Evolutionary conservation across 2,329 filamentous ascomycete genomes (phyloP).

Genomic region (Trichoderma sp.): DNA sequence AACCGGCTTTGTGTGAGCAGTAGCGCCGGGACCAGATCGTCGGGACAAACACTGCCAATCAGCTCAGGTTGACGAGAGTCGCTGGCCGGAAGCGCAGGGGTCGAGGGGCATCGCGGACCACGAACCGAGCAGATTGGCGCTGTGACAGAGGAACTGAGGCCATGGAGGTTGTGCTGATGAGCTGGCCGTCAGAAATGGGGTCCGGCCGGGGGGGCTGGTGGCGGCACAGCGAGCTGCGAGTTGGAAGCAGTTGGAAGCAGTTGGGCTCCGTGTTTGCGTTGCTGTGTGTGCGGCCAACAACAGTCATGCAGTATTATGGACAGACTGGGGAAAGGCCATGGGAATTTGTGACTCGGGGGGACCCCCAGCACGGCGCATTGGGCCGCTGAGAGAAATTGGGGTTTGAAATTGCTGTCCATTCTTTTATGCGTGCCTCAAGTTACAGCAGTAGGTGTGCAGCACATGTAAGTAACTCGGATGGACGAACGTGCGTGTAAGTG

Average conservation of each 20-base stretch:
- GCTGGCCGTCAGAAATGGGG: neutral
- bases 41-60: conserved; percentile 25
- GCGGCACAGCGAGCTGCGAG: neutral
- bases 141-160: conserved; percentile 5
- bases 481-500: neutral
- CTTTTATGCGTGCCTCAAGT: no score
- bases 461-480: no score
- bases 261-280: neutral
- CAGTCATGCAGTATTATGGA: neutral
- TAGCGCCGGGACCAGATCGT: conserved; percentile 37
- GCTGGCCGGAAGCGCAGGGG: neutral
- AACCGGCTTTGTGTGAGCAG: conserved; percentile 30
- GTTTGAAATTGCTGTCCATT: no score
- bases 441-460: no score
- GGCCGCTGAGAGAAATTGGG: neutral
- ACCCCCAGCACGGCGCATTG: neutral
- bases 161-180: conserved; percentile 2
- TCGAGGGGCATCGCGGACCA: conserved; percentile 13
- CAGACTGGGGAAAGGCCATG: neutral
- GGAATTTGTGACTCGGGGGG: neutral
- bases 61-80: neutral
- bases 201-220: neutral
- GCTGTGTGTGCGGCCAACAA: conserved; percentile 2
- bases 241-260: neutral
- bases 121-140: conserved; percentile 18